These are phyloP conservation scores for Centaurea solstitialis DNA, from an alignment of 129 eudicot species.

Conservation along the genomic window DNA sequence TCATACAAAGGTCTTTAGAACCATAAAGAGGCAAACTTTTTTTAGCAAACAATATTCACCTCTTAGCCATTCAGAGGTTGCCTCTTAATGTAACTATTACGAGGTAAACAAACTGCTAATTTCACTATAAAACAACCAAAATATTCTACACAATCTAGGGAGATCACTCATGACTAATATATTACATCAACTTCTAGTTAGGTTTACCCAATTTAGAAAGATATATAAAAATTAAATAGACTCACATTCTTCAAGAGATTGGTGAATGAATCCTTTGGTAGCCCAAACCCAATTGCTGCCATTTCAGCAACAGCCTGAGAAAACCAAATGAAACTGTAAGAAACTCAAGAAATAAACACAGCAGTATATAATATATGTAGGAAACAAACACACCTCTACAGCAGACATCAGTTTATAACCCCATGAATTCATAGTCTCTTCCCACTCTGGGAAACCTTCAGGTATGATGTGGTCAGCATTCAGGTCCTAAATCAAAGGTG, in stretches of 20 bases:
- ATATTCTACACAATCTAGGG: background rate
- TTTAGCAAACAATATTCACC: too few species aligned
- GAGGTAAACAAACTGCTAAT: too few species aligned
- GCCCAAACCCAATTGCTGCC: constrained; percentile 94
- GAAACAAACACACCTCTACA: constrained; percentile 56
- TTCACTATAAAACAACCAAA: too few species aligned
- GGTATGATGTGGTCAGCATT: constrained; percentile 87
- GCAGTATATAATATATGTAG: background rate
- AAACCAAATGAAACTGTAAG: constrained; percentile 16
- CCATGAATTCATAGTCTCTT: constrained; percentile 84
- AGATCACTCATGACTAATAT: background rate
- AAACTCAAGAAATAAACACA: background rate
- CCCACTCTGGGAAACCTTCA: constrained; percentile 83
- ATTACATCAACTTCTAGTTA: background rate
- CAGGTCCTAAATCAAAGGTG: constrained; percentile 46
- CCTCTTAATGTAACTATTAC: too few species aligned
- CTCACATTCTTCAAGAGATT: constrained; percentile 74
- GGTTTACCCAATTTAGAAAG: background rate
- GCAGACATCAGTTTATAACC: constrained; percentile 79
- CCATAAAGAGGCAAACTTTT: too few species aligned
- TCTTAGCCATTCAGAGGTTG: too few species aligned
- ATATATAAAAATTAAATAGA: background rate
- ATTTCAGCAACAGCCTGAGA: constrained; percentile 84
- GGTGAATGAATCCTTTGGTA: constrained; percentile 83
- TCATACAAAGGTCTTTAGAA: too few species aligned